Conservation (phyloP, 2,329 filamentous ascomycete genomes). For the Xylaria digitata region DNA sequence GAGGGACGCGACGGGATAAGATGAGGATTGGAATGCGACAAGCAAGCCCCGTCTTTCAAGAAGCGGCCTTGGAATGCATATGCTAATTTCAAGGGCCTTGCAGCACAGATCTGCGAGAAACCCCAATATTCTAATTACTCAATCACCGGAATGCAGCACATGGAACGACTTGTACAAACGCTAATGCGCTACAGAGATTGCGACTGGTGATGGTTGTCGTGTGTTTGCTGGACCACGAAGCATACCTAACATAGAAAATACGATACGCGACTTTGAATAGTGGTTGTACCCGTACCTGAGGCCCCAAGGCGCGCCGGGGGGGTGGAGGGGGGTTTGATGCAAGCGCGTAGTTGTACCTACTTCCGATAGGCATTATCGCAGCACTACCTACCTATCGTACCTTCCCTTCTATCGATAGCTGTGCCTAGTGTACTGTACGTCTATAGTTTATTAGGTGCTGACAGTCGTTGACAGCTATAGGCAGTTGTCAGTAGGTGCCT, state of each 20-base stretch:
- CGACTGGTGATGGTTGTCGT: constrained; percentile 20
- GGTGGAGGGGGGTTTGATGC: constrained; percentile 23
- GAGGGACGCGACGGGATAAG: constrained; percentile 24
- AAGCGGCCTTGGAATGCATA: constrained; percentile 28
- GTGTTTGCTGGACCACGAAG: constrained; percentile 13
- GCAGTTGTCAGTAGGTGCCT: background rate
- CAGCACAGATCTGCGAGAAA: constrained; percentile 16
- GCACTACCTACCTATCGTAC: too few species aligned
- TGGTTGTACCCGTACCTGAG: background rate
- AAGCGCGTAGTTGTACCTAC: constrained; percentile 24
- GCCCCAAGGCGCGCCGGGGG: constrained; percentile 30
- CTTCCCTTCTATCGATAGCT: background rate
- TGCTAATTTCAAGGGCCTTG: constrained; percentile 18
- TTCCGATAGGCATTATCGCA: too few species aligned
- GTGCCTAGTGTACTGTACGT: too few species aligned
- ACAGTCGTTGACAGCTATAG: background rate
- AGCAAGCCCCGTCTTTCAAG: constrained; percentile 26
- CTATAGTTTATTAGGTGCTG: too few species aligned
- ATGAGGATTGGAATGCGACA: constrained; percentile 32
- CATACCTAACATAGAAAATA: constrained; percentile 8
- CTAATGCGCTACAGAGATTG: constrained; percentile 17
- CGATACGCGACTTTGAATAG: constrained; percentile 34
- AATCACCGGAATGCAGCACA: background rate
- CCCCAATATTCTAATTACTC: background rate
- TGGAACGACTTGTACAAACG: constrained; percentile 9